Evolutionary conservation across 2,329 filamentous ascomycete species (phyloP), one percentile per base, ranked within the genome.

Genomic region (Tolypocladium tundrense): DNA sequence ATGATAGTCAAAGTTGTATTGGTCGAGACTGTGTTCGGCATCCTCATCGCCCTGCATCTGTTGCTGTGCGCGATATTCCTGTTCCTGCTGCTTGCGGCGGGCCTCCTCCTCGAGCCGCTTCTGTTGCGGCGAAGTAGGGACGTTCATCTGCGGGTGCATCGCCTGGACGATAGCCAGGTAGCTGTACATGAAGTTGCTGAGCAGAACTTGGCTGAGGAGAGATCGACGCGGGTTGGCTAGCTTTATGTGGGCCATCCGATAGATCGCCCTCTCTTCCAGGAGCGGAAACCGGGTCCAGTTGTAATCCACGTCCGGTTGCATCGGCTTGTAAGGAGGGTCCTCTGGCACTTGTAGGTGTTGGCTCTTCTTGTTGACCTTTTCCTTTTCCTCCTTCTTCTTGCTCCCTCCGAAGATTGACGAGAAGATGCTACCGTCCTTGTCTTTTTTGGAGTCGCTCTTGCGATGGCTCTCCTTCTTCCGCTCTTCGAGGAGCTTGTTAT

Each of bases 141-240:
- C 87, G 67, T 95, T 90, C 75, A 97, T 90, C 68, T 96, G 90
- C 50, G 94, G 94, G 72, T 99, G 94, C 90, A 97, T 97, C 67
- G 95, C 91, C 74, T 99, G 94, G 52, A 99, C 94, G 72, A 97
- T 99, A 61, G 94, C 94, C 63, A 99, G 82, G 71, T 99, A 99
- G 58, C 91, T 94, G 76, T 99, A 99, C 94, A 99, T 99, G 74
- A 99, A 99, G 72, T 99, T 99, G 74, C 92, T 97, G 64, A 99
- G 82, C 59, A 99, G 79, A 27, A 99, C 94, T 72, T 99, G 94
- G 60, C 93, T 97, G 69, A 96, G 88, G 55, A 99, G 76, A 45
- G 93, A 89, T 58, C 94, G 87, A 51, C 93, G 87, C 42, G 94
- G 94, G 69, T 99, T 97, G n/a, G 94, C 94, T 60, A 99, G 84